Conservation (phyloP, 139 green algal species). For the Desmodesmus armatus region DNA sequence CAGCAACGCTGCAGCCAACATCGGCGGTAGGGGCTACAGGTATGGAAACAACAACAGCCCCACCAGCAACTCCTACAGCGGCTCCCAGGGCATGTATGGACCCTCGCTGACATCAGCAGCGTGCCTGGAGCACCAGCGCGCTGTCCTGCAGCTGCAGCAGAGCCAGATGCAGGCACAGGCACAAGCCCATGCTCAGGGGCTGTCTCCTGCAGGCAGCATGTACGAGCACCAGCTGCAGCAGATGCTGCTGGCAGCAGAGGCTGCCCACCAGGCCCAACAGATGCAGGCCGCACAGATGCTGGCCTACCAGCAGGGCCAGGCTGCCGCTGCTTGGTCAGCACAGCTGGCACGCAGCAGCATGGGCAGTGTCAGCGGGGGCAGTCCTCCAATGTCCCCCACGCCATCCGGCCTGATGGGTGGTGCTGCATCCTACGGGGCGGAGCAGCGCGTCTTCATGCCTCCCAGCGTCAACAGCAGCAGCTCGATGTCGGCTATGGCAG, state of each 20-base stretch:
- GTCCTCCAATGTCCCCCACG: background rate
- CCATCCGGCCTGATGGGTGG: background rate
- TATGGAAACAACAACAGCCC: background rate
- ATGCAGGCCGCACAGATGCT: no score
- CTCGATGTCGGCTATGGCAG: no score
- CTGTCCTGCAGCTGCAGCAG: background rate
- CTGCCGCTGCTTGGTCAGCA: no score
- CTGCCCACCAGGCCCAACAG: no score
- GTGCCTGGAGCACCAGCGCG: background rate
- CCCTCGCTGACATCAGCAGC: background rate
- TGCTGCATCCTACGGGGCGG: background rate
- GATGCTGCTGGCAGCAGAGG: background rate
- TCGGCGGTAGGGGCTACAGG: background rate
- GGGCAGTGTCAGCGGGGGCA: background rate
- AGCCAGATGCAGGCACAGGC: background rate
- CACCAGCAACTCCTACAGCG: background rate
- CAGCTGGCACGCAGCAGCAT: no score
- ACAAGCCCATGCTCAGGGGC: background rate
- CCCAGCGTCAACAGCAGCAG: background rate
- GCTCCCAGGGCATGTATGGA: background rate
- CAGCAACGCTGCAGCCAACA: background rate
- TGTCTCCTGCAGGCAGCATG: background rate
- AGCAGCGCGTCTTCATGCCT: background rate
- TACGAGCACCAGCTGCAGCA: background rate
- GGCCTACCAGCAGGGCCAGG: no score